Conservation (phyloP, 1,284 basidiomycete species). For the Porogramme epimiltina region DNA sequence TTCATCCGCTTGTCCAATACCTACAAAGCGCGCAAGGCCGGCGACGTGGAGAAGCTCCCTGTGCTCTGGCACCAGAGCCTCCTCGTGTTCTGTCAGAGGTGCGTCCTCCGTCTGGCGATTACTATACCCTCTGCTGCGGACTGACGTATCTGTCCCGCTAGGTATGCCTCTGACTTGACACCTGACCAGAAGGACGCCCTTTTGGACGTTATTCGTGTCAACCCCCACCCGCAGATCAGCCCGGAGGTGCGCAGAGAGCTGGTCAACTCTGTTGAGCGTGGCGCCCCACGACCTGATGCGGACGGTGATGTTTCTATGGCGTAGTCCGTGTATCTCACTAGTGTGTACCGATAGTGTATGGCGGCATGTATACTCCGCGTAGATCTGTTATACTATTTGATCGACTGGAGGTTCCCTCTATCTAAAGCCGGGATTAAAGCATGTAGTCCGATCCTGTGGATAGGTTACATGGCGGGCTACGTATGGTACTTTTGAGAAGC, state of each 20-base stretch:
- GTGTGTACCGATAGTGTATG: neutral
- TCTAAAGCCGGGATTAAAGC: no score
- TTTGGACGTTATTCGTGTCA: conserved; percentile 89
- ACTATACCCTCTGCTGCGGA: neutral
- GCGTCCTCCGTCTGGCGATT: conserved; percentile 18
- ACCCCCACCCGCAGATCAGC: conserved; percentile 88
- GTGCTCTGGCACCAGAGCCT: conserved; percentile 99
- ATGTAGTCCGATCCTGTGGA: no score
- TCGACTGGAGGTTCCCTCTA: no score
- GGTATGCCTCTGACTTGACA: conserved; percentile 96
- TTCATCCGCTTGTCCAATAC: conserved; percentile 94
- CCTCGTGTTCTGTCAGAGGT: conserved; percentile 94
- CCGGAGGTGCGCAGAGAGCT: conserved; percentile 90
- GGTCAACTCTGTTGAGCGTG: conserved; percentile 71
- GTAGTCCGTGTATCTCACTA: conserved; percentile 6
- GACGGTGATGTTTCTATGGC: conserved; percentile 42
- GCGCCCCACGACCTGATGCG: conserved; percentile 57
- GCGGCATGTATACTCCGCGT: no score
- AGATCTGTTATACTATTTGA: no score
- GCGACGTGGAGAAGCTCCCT: conserved; percentile 78
- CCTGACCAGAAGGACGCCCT: conserved; percentile 97
- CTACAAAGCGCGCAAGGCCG: conserved; percentile 70
- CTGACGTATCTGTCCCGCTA: conserved; percentile 31
- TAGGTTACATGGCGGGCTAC: no score
- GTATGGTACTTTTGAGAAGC: conserved; percentile 2